Evolutionary conservation across 192 early-diverging fungal genomes (phyloP), one percentile per base, ranked within the genome.

Genomic region (Rhizophagus clarus): DNA sequence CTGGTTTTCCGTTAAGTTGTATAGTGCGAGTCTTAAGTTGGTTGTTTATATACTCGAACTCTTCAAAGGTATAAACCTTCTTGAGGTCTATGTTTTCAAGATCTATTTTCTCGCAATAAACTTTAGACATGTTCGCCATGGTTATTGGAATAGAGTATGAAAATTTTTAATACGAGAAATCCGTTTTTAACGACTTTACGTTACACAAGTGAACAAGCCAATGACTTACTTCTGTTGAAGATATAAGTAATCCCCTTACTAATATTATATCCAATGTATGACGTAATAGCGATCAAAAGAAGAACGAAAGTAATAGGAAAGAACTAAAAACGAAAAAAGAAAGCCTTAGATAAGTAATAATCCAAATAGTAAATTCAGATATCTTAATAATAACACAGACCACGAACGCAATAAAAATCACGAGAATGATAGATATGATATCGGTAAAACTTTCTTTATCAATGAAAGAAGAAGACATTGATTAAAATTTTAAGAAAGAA

Each of bases 51-150:
- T 49, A 77, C 26, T 63, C 34, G 75, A 77, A 77, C 28, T 77
- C 75, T 66, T 77, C 40, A 47, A 77, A 77, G 0, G 69, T 71
- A 45, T 71, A 71, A 71, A 45, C n/a, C 34, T 45, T 45, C 37
- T 71, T 71, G 24, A 71, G 40, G 69, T 71, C 69, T 45, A 71
- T 2, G 47, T 49, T 71, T 40, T 71, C 69, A 28, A 71, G 69
- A 71, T 71, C 69, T 71, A 71, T 45, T 71, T 71, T 71, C 22
- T 71, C 22, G 1, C 40, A 9, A 5, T 49, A 45, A 45, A 28
- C 69, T 71, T 71, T 71, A 28, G 32, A 45, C 24, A 71, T 71
- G 40, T 45, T 71, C 69, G 32, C 32, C 66, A 68, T 68, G 32
- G 66, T 68, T 68, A 2, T 68, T 0, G 66, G 66, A 68, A 68